Percentiles rank a stretch among this genome's conserved stretches.
Conservation (phyloP, 139 green algal species). For the Picochlorum sp. region DNA sequence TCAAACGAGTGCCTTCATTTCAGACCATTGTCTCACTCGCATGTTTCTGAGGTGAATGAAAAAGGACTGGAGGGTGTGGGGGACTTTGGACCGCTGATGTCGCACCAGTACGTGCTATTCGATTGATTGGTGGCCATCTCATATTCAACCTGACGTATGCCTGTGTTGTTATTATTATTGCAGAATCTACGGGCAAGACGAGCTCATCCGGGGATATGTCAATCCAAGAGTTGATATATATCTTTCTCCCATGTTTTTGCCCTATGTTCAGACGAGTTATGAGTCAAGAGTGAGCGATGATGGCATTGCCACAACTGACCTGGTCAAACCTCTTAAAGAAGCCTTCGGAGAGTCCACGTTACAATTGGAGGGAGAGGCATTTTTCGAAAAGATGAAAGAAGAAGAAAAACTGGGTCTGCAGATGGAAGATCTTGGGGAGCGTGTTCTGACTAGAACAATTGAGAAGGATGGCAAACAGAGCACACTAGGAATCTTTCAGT, state of each 20-base stretch:
- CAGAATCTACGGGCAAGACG: slow-evolving; percentile 53
- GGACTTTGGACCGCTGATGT: slow-evolving; percentile 2
- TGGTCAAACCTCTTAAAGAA: slow-evolving; percentile 16
- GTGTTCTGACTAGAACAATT: slow-evolving; percentile 11
- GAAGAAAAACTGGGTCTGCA: slow-evolving; percentile 3
- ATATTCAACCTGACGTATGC: no score
- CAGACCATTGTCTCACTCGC: slow-evolving; percentile 12
- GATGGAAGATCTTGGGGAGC: slow-evolving; percentile 13
- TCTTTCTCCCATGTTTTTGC: slow-evolving; percentile 26
- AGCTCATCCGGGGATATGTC: slow-evolving; percentile 47
- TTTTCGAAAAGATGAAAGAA: slow-evolving; percentile 10
- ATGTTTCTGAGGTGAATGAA: neutral
- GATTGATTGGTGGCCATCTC: no score
- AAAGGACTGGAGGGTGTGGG: neutral
- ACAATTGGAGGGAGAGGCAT: slow-evolving; percentile 21
- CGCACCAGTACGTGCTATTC: slow-evolving; percentile 6
- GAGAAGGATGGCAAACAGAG: slow-evolving; percentile 2
- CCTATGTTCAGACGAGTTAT: slow-evolving; percentile 37
- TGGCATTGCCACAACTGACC: slow-evolving; percentile 27
- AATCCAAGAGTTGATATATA: slow-evolving; percentile 36
- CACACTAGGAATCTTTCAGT: slow-evolving; percentile 6
- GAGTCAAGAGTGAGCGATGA: slow-evolving; percentile 9
- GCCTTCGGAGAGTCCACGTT: slow-evolving; percentile 1
- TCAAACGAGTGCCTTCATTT: slow-evolving; percentile 20
- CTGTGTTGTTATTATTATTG: no score